Evolutionary conservation across 345 rosid genomes (phyloP).

Genomic region (Heritiera fomes): DNA sequence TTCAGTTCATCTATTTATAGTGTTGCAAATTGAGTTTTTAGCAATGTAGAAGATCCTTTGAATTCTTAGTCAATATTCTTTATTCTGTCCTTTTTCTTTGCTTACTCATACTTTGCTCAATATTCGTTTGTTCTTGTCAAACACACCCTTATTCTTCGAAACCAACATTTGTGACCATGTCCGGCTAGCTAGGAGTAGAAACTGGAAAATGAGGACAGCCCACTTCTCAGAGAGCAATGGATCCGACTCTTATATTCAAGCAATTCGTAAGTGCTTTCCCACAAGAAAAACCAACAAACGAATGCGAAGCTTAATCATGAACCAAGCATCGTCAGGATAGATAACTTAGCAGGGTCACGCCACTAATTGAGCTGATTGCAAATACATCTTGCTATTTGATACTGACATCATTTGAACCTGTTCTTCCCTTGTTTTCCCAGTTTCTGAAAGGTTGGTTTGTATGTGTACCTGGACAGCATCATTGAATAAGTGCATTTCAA

Average conservation of each 20-base stretch:
- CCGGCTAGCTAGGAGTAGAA: neutral
- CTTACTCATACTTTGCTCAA: no score
- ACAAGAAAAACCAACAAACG: neutral
- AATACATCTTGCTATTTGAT: neutral
- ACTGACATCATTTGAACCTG: neutral
- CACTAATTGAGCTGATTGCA: neutral
- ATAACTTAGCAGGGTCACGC: neutral
- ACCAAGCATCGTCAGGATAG: neutral
- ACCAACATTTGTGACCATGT: no score
- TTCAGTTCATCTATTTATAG: no score
- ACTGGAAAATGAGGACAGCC: neutral
- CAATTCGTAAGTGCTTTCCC: conserved; percentile 3
- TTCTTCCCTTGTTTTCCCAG: neutral
- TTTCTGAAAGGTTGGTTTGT: neutral
- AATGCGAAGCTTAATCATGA: neutral
- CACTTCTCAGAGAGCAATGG: neutral
- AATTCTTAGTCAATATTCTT: no score
- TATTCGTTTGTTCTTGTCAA: no score
- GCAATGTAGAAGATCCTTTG: no score
- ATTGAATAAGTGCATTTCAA: neutral
- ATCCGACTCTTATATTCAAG: neutral
- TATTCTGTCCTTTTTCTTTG: no score
- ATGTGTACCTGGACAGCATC: neutral
- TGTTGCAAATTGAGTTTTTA: no score
- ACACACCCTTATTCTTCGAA: no score